Percentiles rank a stretch among this genome's conserved stretches.
Conservation (phyloP, 2,329 filamentous ascomycete species). For the Verticillium zaregamsianum region DNA sequence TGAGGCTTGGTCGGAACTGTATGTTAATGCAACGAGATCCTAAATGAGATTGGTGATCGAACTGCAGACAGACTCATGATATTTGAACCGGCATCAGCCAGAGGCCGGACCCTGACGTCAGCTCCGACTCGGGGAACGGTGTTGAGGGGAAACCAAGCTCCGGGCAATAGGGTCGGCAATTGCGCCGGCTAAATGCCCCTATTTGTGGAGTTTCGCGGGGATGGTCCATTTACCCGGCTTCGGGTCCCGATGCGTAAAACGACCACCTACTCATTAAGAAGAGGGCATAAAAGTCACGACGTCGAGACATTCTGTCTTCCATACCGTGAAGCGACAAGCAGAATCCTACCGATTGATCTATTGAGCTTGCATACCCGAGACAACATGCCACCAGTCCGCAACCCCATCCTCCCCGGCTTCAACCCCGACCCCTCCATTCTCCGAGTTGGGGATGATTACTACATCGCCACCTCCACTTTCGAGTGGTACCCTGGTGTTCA, state of each 20-base stretch:
- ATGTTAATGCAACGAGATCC: too few species aligned
- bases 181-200: background rate
- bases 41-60: too few species aligned
- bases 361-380: background rate
- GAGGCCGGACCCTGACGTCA: background rate
- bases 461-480: constrained; percentile 52
- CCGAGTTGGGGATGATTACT: constrained; percentile 48
- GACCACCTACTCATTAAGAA: background rate
- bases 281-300: background rate
- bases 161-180: background rate
- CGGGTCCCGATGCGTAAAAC: background rate
- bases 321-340: background rate
- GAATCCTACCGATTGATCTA: background rate
- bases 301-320: background rate
- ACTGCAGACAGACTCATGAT: too few species aligned
- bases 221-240: background rate
- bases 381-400: constrained; percentile 44
- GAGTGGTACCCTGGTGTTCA: constrained; percentile 53
- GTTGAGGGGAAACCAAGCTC: background rate
- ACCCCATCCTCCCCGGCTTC: constrained; percentile 54
- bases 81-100: too few species aligned
- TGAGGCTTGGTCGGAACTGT: too few species aligned
- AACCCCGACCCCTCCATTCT: constrained; percentile 52
- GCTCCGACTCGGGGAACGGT: background rate
- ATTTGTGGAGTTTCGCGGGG: background rate